Evolutionary conservation across 192 early-diverging fungal genomes (phyloP).

Genomic region (Podila minutissima): DNA sequence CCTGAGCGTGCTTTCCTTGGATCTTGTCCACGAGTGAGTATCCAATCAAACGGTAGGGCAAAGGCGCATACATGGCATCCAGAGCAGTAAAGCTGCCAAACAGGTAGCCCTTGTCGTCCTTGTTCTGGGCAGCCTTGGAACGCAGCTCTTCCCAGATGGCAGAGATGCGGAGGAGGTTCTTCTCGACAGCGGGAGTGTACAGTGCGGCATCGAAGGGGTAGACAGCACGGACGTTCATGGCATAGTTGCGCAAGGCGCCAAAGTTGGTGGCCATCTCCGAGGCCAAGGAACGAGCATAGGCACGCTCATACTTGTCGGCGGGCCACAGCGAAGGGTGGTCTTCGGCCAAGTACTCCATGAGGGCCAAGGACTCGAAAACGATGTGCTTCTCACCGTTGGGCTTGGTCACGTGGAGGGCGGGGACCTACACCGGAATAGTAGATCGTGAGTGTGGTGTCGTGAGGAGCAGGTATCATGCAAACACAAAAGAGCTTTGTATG

Average conservation of each 20-base stretch:
- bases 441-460: too few relatives aligned
- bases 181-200: constrained; percentile 15
- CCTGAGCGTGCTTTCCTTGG: constrained; percentile 24
- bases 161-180: constrained; percentile 22
- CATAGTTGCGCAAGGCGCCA: constrained; percentile 25
- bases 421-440: background rate
- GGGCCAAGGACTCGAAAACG: constrained; percentile 47
- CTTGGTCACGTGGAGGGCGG: constrained; percentile 30
- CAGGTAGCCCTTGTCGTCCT: constrained; percentile 44
- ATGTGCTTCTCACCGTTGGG: constrained; percentile 32
- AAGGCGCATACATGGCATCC: constrained; percentile 53
- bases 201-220: constrained; percentile 22
- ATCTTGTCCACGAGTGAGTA: constrained; percentile 19
- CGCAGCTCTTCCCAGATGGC: constrained; percentile 46
- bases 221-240: constrained; percentile 38
- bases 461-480: too few relatives aligned
- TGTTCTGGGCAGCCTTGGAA: constrained; percentile 24
- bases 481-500: too few relatives aligned
- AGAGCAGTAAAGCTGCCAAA: constrained; percentile 52
- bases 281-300: constrained; percentile 45
- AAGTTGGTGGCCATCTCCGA: constrained; percentile 50
- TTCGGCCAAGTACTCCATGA: constrained; percentile 50
- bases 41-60: constrained; percentile 26
- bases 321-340: constrained; percentile 52
- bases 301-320: constrained; percentile 33